Percentiles rank a stretch among this genome's conserved stretches.
These are phyloP conservation scores for Anthracocystis setariae DNA, from an alignment of 1,284 basidiomycete genomes.

Conservation along the genomic window DNA sequence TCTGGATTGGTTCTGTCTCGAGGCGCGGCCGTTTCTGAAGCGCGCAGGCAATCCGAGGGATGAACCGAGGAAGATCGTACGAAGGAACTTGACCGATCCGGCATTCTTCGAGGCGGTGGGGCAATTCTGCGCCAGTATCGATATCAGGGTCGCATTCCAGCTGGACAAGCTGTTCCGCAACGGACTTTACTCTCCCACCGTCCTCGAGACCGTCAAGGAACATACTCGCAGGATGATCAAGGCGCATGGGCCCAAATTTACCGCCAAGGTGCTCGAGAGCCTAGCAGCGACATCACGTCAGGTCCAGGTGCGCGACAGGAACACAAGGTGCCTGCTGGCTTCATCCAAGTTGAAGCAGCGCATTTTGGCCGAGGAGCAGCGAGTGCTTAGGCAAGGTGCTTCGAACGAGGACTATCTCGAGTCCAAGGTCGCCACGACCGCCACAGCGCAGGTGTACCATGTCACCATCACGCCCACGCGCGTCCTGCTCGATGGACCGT, in stretches of 20 bases:
- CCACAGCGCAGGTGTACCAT: slow-evolving; percentile 32
- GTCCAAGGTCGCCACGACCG: slow-evolving; percentile 3
- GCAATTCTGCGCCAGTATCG: slow-evolving; percentile 16
- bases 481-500: slow-evolving; percentile 25
- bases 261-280: slow-evolving; percentile 22
- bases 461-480: slow-evolving; percentile 32
- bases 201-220: slow-evolving; percentile 17
- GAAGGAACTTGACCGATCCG: slow-evolving; percentile 20
- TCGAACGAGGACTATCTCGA: slow-evolving; percentile 5
- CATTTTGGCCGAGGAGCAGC: slow-evolving; percentile 13
- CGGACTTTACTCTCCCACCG: slow-evolving; percentile 25
- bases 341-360: slow-evolving; percentile 19
- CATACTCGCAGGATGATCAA: slow-evolving; percentile 19
- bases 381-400: slow-evolving; percentile 14
- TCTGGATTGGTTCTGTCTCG: slow-evolving; percentile 33
- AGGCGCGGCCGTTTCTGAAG: slow-evolving; percentile 23
- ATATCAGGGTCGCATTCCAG: slow-evolving; percentile 29
- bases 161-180: slow-evolving; percentile 33
- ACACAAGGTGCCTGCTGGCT: slow-evolving; percentile 21
- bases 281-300: slow-evolving; percentile 15
- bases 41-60: slow-evolving; percentile 24
- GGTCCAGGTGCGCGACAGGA: slow-evolving; percentile 20
- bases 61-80: slow-evolving; percentile 8
- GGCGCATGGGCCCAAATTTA: slow-evolving; percentile 9
- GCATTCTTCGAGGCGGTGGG: slow-evolving; percentile 15